A percentile compares a stretch with the other conserved stretches of the same genome.
These are phyloP conservation scores for Crithidia mellificae DNA, from an alignment of 208 protist species.

Conservation along the genomic window DNA sequence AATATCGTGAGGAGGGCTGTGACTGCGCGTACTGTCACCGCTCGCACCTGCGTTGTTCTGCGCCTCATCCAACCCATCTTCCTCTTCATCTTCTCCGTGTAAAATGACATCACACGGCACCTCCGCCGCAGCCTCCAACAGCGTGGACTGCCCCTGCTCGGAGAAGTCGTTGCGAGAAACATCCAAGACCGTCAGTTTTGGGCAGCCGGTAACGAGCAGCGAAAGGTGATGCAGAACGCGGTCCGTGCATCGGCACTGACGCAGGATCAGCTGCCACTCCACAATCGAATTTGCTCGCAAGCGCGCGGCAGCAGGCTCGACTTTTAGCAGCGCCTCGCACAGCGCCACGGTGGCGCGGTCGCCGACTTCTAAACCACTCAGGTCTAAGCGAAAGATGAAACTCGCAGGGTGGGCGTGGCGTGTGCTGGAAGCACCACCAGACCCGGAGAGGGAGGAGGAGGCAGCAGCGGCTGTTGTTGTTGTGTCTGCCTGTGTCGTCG, in stretches of 20 bases:
- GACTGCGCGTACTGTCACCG: not conserved
- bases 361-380: slow-evolving; percentile 37
- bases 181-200: slow-evolving; percentile 43
- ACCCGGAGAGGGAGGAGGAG: too few species aligned
- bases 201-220: slow-evolving; percentile 48
- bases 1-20: too few species aligned
- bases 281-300: slow-evolving; percentile 2
- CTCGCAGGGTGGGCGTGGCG: not conserved
- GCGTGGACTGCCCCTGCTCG: slow-evolving; percentile 14
- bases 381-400: slow-evolving; percentile 23
- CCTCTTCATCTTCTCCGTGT: not conserved
- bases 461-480: too few species aligned
- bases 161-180: slow-evolving; percentile 41
- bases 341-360: slow-evolving; percentile 64
- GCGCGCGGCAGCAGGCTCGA: slow-evolving; percentile 22
- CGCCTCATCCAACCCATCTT: too few species aligned
- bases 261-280: slow-evolving; percentile 46
- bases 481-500: slow-evolving; percentile 3
- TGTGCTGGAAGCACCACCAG: not conserved
- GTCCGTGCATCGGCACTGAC: slow-evolving; percentile 55
- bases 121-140: slow-evolving; percentile 30
- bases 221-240: slow-evolving; percentile 44
- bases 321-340: slow-evolving; percentile 61
- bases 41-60: not conserved
- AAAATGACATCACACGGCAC: slow-evolving; percentile 35